A percentile compares a stretch with the other conserved stretches of the same genome.
These are phyloP conservation scores for Handroanthus guayacan DNA, from an alignment of 257 asterid genomes.

Conservation along the genomic window DNA sequence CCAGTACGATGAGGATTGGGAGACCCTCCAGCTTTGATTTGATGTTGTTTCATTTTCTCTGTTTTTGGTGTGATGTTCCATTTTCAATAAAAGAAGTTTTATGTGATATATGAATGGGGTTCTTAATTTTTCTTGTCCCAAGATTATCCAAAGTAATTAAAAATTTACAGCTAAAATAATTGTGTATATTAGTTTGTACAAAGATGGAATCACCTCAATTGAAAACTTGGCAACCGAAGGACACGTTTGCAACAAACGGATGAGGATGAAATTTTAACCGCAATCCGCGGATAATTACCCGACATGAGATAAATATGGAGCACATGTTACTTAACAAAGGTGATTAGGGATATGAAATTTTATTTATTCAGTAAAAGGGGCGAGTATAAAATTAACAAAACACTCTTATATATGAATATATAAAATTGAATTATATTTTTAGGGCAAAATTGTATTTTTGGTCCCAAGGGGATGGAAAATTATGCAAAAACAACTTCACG, in stretches of 20 bases:
- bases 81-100: slow-evolving; percentile 40
- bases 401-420: no score
- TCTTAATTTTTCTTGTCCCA: background rate
- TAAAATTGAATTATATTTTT: no score
- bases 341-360: no score
- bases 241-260: background rate
- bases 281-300: no score
- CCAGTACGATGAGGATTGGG: slow-evolving; percentile 45
- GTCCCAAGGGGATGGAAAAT: no score
- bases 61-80: slow-evolving; percentile 24
- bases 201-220: background rate
- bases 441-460: no score
- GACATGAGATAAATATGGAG: no score
- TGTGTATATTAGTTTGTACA: background rate
- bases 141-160: background rate
- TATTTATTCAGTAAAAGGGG: no score
- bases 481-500: no score
- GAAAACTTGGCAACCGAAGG: background rate
- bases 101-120: slow-evolving; percentile 21
- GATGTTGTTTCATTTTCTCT: slow-evolving; percentile 22
- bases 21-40: slow-evolving; percentile 29
- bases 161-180: background rate
- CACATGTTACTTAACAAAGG: no score
- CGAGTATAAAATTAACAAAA: no score
- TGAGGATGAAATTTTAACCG: background rate